Percentiles rank a stretch among this genome's conserved stretches.
phyloP scores from a whole-genome alignment of 2,329 filamentous ascomycete species.

The Incumbomyces delicatus region DNA sequence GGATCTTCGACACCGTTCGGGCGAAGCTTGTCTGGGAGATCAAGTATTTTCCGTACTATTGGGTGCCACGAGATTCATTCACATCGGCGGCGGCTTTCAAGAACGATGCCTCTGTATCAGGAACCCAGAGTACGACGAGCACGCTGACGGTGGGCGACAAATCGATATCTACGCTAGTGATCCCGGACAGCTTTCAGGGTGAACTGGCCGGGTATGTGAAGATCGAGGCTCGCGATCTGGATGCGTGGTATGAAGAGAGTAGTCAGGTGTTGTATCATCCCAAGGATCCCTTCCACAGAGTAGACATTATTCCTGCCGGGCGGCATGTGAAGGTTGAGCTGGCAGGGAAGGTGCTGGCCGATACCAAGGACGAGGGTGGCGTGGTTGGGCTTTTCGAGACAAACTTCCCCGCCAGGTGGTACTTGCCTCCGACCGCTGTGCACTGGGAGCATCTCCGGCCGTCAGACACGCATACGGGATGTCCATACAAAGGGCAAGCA shows the following conservation, averaged over 20 bases:
- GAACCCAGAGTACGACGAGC: constrained; percentile 13
- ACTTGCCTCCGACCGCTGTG: constrained; percentile 19
- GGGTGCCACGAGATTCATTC: constrained; percentile 16
- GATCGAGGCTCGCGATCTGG: constrained; percentile 19
- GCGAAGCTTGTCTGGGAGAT: constrained; percentile 21
- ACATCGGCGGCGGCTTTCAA: constrained; percentile 15
- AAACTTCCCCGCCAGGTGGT: constrained; percentile 19
- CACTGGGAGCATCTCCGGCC: constrained; percentile 16
- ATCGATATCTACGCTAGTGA: constrained; percentile 11
- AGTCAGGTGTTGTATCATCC: constrained; percentile 16
- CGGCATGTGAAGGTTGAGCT: constrained; percentile 18
- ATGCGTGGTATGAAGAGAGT: constrained; percentile 21
- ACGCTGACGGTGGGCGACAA: constrained; percentile 12
- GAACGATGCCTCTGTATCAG: constrained; percentile 15
- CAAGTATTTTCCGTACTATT: constrained; percentile 18
- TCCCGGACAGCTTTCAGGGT: constrained; percentile 15
- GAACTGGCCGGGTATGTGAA: constrained; percentile 19
- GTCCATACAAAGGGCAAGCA: constrained; percentile 21
- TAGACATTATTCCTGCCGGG: constrained; percentile 18
- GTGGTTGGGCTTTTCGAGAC: constrained; percentile 21
- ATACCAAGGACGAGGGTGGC: constrained; percentile 18
- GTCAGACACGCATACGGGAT: constrained; percentile 19
- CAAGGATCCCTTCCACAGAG: constrained; percentile 20
- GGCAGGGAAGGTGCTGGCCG: constrained; percentile 16
- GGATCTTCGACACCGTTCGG: constrained; percentile 19